Percentiles rank a stretch among this genome's conserved stretches.
Evolutionary conservation across 1,284 basidiomycete species (phyloP).

Genomic region (Microbotryum lychnidis-dioicae): DNA sequence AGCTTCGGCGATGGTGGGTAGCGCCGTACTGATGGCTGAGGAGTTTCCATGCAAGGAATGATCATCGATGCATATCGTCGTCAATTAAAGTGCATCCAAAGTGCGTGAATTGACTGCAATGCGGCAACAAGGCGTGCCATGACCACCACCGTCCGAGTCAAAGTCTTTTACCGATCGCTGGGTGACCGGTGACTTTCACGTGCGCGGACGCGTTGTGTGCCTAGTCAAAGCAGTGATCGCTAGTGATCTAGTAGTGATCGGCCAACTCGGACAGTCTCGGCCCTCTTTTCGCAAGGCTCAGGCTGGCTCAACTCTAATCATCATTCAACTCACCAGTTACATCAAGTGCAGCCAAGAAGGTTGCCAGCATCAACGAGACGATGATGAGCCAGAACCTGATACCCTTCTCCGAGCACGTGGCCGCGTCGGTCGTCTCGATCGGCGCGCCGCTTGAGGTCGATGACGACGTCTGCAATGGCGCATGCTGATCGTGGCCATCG

Average conservation of each 20-base stretch:
- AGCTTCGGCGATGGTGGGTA: constrained; percentile 6
- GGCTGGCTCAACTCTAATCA: no score
- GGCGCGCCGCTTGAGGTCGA: no score
- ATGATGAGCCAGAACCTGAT: constrained; percentile 15
- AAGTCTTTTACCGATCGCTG: no score
- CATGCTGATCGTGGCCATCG: no score
- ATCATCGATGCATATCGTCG: neutral
- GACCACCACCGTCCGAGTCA: no score
- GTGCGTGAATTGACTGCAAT: neutral
- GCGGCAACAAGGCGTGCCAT: neutral
- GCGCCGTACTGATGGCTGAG: constrained; percentile 2
- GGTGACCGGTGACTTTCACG: neutral
- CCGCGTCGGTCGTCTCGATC: neutral
- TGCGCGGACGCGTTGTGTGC: neutral
- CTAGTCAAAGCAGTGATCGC: neutral
- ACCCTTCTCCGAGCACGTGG: neutral
- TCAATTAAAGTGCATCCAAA: neutral
- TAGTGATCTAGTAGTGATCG: no score
- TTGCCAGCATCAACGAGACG: constrained; percentile 5
- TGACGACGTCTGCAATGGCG: no score
- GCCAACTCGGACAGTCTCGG: no score
- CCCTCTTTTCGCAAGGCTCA: no score
- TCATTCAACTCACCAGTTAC: neutral
- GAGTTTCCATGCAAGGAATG: no score
- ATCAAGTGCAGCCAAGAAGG: constrained; percentile 13